phyloP scores from a whole-genome alignment of 202 grass and related monocot genomes.

The Panicum hallii region DNA sequence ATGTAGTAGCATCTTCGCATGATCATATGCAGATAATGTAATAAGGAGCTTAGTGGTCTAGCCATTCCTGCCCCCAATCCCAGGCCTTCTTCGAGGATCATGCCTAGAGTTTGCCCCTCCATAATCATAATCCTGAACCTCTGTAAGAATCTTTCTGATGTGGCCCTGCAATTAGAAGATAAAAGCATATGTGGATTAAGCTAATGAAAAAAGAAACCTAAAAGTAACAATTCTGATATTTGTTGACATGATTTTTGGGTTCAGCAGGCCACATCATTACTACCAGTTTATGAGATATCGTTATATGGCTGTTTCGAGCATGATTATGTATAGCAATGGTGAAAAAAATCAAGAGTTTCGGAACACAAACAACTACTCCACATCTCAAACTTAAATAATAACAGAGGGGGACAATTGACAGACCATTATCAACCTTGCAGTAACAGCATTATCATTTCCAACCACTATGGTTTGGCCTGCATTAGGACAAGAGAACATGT shows the following conservation, averaged over 20 bases:
- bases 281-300: slow-evolving; percentile 18
- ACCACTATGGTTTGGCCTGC: slow-evolving; percentile 60
- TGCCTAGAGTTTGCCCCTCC: slow-evolving; percentile 75
- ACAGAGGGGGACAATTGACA: not conserved
- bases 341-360: slow-evolving; percentile 19
- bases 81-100: slow-evolving; percentile 75
- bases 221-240: slow-evolving; percentile 23
- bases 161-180: slow-evolving; percentile 55
- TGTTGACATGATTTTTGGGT: not conserved
- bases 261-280: not conserved
- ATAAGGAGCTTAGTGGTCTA: slow-evolving; percentile 46
- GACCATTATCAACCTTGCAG: slow-evolving; percentile 51
- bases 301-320: slow-evolving; percentile 21
- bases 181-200: slow-evolving; percentile 21
- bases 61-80: slow-evolving; percentile 51
- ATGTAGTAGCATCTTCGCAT: slow-evolving; percentile 32
- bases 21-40: slow-evolving; percentile 25
- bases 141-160: slow-evolving; percentile 77
- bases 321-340: slow-evolving; percentile 25
- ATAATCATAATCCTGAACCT: slow-evolving; percentile 84
- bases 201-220: slow-evolving; percentile 30
- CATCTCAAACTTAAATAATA: slow-evolving; percentile 22
- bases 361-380: slow-evolving; percentile 5
- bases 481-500: slow-evolving; percentile 38
- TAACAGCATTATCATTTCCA: slow-evolving; percentile 46